A percentile compares a stretch with the other conserved stretches of the same genome.
Evolutionary conservation across 345 rosid genomes (phyloP).

Genomic region (Eucalyptus sp.): DNA sequence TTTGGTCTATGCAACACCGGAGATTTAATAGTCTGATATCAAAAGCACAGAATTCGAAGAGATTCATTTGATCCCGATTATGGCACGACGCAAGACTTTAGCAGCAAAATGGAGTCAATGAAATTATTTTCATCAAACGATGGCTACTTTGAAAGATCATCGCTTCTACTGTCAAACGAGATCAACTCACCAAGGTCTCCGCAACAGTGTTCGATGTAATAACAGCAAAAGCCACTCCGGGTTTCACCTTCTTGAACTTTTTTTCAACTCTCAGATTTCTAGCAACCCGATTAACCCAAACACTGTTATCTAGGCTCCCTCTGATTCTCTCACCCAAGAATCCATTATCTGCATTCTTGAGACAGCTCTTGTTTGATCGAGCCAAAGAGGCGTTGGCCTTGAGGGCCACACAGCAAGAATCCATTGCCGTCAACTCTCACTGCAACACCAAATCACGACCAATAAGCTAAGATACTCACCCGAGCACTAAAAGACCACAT

Average conservation of each 20-base stretch:
- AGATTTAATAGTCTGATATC: constrained; percentile 29
- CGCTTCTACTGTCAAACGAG: background rate
- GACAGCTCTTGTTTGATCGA: constrained; percentile 8
- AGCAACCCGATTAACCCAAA: constrained; percentile 12
- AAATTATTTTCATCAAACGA: background rate
- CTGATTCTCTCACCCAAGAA: constrained; percentile 51
- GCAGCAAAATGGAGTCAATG: background rate
- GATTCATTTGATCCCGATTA: background rate
- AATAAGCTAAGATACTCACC: background rate
- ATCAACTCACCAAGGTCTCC: constrained; percentile 45
- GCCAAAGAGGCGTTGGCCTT: constrained; percentile 23
- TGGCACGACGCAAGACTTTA: background rate
- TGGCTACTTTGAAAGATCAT: background rate
- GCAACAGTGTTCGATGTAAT: constrained; percentile 49
- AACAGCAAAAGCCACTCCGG: constrained; percentile 49
- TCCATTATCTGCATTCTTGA: constrained; percentile 22
- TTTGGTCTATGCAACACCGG: constrained; percentile 35
- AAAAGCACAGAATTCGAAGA: background rate
- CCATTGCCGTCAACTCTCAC: constrained; percentile 24
- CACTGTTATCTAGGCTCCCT: constrained; percentile 21
- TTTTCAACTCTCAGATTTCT: constrained; percentile 21
- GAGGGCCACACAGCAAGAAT: constrained; percentile 43
- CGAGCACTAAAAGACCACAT: background rate
- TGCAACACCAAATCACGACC: background rate
- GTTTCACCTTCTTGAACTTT: constrained; percentile 18